Percentiles rank a stretch among this genome's conserved stretches.
These are phyloP conservation scores for Hypomyces rosellus DNA, from an alignment of 2,329 filamentous ascomycete genomes.

Conservation along the genomic window DNA sequence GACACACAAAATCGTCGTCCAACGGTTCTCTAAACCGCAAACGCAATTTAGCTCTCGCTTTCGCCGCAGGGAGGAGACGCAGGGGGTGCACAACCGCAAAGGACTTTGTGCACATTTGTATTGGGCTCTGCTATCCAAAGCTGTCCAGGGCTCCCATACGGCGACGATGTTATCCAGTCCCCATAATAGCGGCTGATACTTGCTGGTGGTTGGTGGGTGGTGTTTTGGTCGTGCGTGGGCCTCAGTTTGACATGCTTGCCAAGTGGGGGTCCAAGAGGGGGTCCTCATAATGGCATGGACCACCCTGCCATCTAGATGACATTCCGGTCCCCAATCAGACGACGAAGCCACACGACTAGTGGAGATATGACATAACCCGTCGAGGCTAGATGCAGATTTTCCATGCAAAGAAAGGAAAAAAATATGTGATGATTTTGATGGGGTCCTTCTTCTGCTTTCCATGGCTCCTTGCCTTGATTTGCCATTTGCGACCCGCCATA, in stretches of 20 bases:
- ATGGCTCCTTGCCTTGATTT: neutral
- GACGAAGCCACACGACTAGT: neutral
- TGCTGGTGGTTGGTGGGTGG: conserved; percentile 4
- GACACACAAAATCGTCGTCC: no score
- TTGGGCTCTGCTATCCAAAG: no score
- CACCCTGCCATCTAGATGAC: conserved; percentile 10
- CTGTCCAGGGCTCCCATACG: no score
- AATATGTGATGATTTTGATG: neutral
- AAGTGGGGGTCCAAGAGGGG: neutral
- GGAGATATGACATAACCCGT: conserved; percentile 12
- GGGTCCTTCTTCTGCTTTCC: neutral
- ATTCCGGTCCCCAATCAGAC: conserved; percentile 9
- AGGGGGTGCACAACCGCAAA: neutral
- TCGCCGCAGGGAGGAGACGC: neutral
- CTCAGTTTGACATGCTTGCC: neutral
- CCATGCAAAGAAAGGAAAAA: conserved; percentile 2
- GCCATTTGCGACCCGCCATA: no score
- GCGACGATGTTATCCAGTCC: neutral
- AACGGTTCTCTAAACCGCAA: no score
- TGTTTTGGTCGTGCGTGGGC: neutral
- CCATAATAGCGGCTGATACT: conserved; percentile 2
- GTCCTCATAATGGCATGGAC: neutral
- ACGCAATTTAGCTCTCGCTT: no score
- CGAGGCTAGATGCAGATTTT: conserved; percentile 7
- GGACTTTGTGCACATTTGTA: no score